phyloP scores from a whole-genome alignment of 2,329 filamentous ascomycete species.

The Pseudogymnoascus sp. region DNA sequence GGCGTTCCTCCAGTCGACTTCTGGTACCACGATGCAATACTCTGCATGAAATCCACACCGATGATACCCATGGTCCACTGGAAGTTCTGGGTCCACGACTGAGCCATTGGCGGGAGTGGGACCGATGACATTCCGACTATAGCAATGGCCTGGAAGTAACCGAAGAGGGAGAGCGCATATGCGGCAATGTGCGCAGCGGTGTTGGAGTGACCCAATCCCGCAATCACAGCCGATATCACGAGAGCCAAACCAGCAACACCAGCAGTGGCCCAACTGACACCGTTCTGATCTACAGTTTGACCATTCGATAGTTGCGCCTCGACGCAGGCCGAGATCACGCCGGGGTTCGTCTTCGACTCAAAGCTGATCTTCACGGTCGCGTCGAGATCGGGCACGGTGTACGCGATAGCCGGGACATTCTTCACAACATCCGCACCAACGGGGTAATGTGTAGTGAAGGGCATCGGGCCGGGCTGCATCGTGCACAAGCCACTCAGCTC shows the following conservation, averaged over 20 bases:
- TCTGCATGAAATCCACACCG: slow-evolving; percentile 75
- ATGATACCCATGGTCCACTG: slow-evolving; percentile 98
- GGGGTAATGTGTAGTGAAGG: slow-evolving; percentile 62
- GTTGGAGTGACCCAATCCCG: slow-evolving; percentile 85
- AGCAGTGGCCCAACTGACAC: slow-evolving; percentile 83
- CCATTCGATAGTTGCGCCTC: slow-evolving; percentile 84
- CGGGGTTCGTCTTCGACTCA: slow-evolving; percentile 36
- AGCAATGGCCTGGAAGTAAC: slow-evolving; percentile 90
- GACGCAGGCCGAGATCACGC: slow-evolving; percentile 69
- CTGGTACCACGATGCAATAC: slow-evolving; percentile 91
- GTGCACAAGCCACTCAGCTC: slow-evolving; percentile 71
- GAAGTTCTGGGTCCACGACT: slow-evolving; percentile 94
- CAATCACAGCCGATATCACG: slow-evolving; percentile 78
- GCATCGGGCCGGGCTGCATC: slow-evolving; percentile 78
- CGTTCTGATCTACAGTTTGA: slow-evolving; percentile 82
- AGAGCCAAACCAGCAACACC: slow-evolving; percentile 79
- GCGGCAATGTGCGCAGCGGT: slow-evolving; percentile 90
- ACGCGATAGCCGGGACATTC: slow-evolving; percentile 74
- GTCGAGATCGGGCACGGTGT: slow-evolving; percentile 84
- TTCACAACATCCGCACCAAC: slow-evolving; percentile 50
- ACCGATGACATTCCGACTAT: slow-evolving; percentile 82
- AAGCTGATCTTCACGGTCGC: slow-evolving; percentile 75
- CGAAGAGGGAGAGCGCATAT: slow-evolving; percentile 84
- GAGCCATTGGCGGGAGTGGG: slow-evolving; percentile 75
- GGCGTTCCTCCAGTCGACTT: slow-evolving; percentile 83